phyloP scores from a whole-genome alignment of 352 stramenopile genomes.

The Globisporangium camurandrum region DNA sequence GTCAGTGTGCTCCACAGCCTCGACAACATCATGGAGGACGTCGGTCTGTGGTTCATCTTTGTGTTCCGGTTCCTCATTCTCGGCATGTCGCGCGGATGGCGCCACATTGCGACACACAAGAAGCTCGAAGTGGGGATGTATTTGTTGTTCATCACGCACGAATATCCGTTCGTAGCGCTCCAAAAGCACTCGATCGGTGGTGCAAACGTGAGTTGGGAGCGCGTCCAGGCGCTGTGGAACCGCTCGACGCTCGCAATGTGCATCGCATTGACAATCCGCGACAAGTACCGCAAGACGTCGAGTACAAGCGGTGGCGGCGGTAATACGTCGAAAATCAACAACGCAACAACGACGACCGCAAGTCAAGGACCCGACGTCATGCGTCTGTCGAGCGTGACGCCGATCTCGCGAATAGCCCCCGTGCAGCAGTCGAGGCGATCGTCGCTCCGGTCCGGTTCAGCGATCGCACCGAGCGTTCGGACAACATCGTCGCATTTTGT shows the following conservation, averaged over 20 bases:
- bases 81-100: constrained; percentile 10
- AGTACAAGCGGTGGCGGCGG: background rate
- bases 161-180: constrained; percentile 25
- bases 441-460: too few species aligned
- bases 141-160: constrained; percentile 23
- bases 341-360: too few species aligned
- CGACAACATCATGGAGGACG: constrained; percentile 19
- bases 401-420: too few species aligned
- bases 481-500: too few species aligned
- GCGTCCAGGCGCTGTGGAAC: constrained; percentile 30
- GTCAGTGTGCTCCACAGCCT: constrained; percentile 8
- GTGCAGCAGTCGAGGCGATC: too few species aligned
- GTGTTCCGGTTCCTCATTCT: constrained; percentile 29
- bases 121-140: constrained; percentile 20
- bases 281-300: constrained; percentile 2
- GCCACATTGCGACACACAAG: background rate
- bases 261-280: constrained; percentile 14
- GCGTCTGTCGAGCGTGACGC: too few species aligned
- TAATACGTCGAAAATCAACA: constrained; percentile 7
- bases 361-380: too few species aligned
- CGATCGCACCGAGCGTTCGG: too few species aligned
- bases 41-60: constrained; percentile 24
- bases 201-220: constrained; percentile 25
- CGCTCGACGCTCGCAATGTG: constrained; percentile 25
- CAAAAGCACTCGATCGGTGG: constrained; percentile 2